Base-by-base conservation (phyloP, 352 stramenopile genomes). In the Pythium aquatile region DNA sequence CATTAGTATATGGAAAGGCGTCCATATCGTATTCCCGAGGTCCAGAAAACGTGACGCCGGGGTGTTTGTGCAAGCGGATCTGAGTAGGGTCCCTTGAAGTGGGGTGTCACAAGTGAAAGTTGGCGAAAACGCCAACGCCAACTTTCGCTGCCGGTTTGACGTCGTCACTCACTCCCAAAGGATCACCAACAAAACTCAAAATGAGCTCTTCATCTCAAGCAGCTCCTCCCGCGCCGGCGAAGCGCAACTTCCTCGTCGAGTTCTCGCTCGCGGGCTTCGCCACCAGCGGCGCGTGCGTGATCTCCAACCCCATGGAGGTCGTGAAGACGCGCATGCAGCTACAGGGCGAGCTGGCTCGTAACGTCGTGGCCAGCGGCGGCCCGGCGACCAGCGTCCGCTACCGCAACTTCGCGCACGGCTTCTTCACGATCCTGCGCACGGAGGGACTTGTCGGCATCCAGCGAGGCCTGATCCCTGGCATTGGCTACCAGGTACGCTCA, bases 251-350 rank as follows among this genome's bases (percentile, higher is more conserved):
- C 53, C 20, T 72, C 20, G 78, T 90, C 68, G 85, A 94, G 58
- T 90, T 94, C 63, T 30, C 86, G 30, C 69, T 96, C 56, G 87
- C 77, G 20, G 86, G 78, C 57, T 37, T 79, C 16, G 79, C 87
- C 28, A 92, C 87, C 5, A 83, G 81, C 65, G 72, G 76, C 44
- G 85, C 87, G 8, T 89, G 77, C 39, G 65, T 96, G 24, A 73
- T 90, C 40, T 96, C 87, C 39, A 96, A 96, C 64, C 87, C 87
- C n/a, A 94, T 96, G 85, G 87, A 96, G 68, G 85, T 94, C 47
- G 79, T 96, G 64, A 96, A 96, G 81, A 96, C 87, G 58, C 87
- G 87, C 63, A 94, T 96, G 87, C 87, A 96, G 73, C 69, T 96
- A 39, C 87, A 96, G 72, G 87, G 85, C 17, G 87, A 96, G 62